These are phyloP conservation scores for Kregervanrija pseudodelftensis DNA, from an alignment of 805 yeast genomes.

Conservation along the genomic window DNA sequence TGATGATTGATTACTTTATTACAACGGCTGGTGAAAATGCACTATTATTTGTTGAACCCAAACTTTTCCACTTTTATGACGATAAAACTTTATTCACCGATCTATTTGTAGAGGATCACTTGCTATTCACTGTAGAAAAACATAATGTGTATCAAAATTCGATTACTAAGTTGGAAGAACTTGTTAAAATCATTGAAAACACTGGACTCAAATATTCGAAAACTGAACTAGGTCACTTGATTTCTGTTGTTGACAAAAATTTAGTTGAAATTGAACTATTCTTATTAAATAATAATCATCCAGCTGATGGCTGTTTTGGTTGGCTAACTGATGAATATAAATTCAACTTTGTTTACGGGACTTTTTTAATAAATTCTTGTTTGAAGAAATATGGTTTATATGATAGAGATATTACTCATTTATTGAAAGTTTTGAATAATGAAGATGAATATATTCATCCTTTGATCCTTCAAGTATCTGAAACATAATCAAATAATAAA, in stretches of 20 bases:
- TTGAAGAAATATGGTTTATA: constrained; percentile 1
- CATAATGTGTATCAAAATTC: constrained; percentile 59
- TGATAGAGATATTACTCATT: background rate
- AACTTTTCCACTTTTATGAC: constrained; percentile 5
- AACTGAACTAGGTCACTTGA: no score
- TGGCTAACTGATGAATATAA: constrained; percentile 20
- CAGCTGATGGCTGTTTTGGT: constrained; percentile 26
- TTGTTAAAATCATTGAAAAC: constrained; percentile 4
- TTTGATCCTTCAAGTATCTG: constrained; percentile 6
- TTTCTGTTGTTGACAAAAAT: constrained; percentile 1
- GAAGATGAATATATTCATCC: constrained; percentile 11
- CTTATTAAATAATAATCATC: constrained; percentile 5
- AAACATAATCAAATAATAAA: no score
- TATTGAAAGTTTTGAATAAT: background rate
- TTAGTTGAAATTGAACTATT: constrained; percentile 4
- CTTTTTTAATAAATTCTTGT: constrained; percentile 9
- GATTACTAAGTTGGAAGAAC: constrained; percentile 17
- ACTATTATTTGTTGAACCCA: constrained; percentile 3
- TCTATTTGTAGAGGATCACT: constrained; percentile 17
- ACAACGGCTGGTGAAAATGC: background rate
- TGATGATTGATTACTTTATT: constrained; percentile 13
- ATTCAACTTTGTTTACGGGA: constrained; percentile 18
- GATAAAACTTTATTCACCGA: constrained; percentile 6
- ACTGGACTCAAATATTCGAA: background rate
- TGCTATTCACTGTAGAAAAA: constrained; percentile 60